A percentile compares a stretch with the other conserved stretches of the same genome.
Evolutionary conservation across 1,139 yeast species (phyloP).

Genomic region (Candida dubliniensis): DNA sequence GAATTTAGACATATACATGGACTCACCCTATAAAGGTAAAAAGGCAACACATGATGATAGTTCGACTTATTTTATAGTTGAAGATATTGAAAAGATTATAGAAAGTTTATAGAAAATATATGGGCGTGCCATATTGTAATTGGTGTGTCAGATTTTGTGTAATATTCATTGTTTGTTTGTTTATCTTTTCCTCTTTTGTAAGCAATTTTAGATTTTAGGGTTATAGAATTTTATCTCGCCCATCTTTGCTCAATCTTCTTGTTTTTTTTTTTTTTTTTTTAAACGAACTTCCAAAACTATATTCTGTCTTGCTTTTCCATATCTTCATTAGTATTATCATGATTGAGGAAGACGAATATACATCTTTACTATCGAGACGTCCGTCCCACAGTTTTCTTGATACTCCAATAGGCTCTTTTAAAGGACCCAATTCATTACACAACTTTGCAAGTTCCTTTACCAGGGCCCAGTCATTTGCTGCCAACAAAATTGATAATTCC

Average conservation of each 20-base stretch:
- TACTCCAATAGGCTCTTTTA: conserved; percentile 46
- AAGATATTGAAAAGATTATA: conserved; percentile 2
- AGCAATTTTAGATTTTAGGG: too few relatives aligned
- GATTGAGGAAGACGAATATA: conserved; percentile 10
- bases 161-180: neutral
- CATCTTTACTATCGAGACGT: conserved; percentile 19
- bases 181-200: too few relatives aligned
- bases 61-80: conserved; percentile 2
- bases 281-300: neutral
- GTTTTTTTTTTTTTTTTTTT: neutral
- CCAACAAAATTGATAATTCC: conserved; percentile 44
- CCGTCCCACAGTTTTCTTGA: conserved; percentile 34
- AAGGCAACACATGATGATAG: conserved; percentile 3
- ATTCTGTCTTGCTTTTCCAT: too few relatives aligned
- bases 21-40: conserved; percentile 11
- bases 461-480: conserved; percentile 49
- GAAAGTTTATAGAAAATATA: neutral
- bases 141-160: neutral
- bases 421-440: conserved; percentile 48
- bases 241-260: too few relatives aligned
- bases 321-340: neutral
- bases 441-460: conserved; percentile 50
- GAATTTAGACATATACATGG: conserved; percentile 19
- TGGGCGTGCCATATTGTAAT: too few relatives aligned
- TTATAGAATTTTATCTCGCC: too few relatives aligned